Evolutionary conservation across 148 eudicot species (phyloP), one percentile per base, ranked within the genome.

Genomic region (Camellia lanceoleosa): DNA sequence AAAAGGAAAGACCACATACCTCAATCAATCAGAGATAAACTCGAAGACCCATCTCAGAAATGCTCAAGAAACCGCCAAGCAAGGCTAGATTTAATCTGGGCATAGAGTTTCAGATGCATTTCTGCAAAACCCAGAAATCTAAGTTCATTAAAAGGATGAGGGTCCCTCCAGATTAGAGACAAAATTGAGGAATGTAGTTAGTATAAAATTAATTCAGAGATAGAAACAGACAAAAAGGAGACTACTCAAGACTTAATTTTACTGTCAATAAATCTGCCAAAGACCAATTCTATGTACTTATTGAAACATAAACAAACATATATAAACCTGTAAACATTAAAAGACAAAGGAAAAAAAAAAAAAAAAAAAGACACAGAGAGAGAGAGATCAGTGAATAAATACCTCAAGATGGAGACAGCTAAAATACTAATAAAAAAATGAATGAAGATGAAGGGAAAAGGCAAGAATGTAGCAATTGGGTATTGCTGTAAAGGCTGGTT

Each of bases 161-260:
- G 78, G 79, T 78, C 75, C 76, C 73, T 63, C 38, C 76, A 65
- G 69, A 79, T 80, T 71, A 74, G 80, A 85, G 85, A 87, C 85
- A 87, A 85, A 83, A 52, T 76, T 81, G 74, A 78, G 77, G 88
- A 85, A 85, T 87, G 86, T 83, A 75, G 80, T 65, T 51, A 64
- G 81, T 78, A 72, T 64, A 80, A 80, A 84, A 82, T 42, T 30
- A 47, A 73, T 54, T 81, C 71, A 75, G 73, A 74, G 72, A n/a
- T 52, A 47, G 77, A 82, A 84, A 49, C 51, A 80, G 85, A 81
- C 84, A 86, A 83, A 83, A 86, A 76, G 43, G 84, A 74, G 69
- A 55, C 62, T 30, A 30, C 62, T 54, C 19, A 15, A 30, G 76
- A 68, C 77, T 30, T 66, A 78, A 10, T 78, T 56, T 82, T 62